Evolutionary conservation across 345 rosid genomes (phyloP), one percentile per base, ranked within the genome.

Genomic region (Dimocarpus longan): DNA sequence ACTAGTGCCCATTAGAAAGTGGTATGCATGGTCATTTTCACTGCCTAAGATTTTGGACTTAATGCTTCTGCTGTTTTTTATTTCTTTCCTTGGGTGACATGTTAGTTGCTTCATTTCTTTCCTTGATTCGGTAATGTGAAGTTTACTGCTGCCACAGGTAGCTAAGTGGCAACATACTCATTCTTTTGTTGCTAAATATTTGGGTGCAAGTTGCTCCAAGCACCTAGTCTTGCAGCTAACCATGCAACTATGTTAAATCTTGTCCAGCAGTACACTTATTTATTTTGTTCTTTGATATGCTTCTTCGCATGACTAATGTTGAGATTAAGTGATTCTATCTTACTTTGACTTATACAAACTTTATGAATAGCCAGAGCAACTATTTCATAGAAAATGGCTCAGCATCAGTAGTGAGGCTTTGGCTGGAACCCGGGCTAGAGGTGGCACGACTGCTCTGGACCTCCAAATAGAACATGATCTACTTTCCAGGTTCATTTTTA

Each of bases 381-480:
- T 95, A 85, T 93, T 89, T 87, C 96, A 88, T 80, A 86, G 97
- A 83, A 89, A 88, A 81, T 73, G 90, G 79, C 89, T 91, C 40
- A 86, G 87, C 76, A 85, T 93, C 22, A 84, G 86, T 48, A 95
- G 97, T 50, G 98, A 95, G 80, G 97, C 97, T 66, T 76, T 95
- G 89, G 97, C 97, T 71, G 98, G 91, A 80, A 95, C 97, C 57
- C 94, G 95, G 68, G 92, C 95, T 69, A 89, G 97, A 89, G 97
- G 95, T 44, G 85, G 78, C 80, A 88, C 98, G 37, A 79, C 63
- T 59, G 84, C 87, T 82, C 80, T 70, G 71, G 97, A 93, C 89
- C 85, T 88, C 80, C 95, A 89, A 84, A 84, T 93, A 68, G 97
- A 91, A 84, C 90, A 62, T 26, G 95, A 95, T 82, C 87, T 95